Percentiles rank a stretch among this genome's conserved stretches.
Conservation (phyloP, 768 basidiomycete species). For the Leccinum uliginosum region DNA sequence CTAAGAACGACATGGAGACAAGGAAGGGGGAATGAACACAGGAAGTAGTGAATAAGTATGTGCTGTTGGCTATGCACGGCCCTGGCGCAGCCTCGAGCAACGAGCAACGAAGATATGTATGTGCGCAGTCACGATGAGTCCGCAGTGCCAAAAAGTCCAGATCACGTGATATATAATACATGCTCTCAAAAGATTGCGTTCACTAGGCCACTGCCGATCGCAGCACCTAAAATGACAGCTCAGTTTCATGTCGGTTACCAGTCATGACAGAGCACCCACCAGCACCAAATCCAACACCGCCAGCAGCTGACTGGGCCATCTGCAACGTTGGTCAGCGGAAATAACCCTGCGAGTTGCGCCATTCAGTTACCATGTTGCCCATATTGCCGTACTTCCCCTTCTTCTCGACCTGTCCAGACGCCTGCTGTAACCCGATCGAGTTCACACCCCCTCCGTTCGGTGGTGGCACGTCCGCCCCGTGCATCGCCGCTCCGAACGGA, state of each 20-base stretch:
- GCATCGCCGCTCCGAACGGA: slow-evolving; percentile 37
- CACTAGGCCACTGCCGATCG: slow-evolving; percentile 48
- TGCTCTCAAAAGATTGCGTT: slow-evolving; percentile 41
- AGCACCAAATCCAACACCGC: slow-evolving; percentile 75
- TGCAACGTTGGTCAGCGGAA: slow-evolving; percentile 21
- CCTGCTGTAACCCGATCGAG: slow-evolving; percentile 28
- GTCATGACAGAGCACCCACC: slow-evolving; percentile 37
- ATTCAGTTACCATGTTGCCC: slow-evolving; percentile 49
- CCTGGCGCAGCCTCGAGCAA: neutral
- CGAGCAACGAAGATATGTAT: neutral
- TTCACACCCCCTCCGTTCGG: slow-evolving; percentile 24
- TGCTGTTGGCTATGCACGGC: slow-evolving; percentile 12
- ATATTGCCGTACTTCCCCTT: slow-evolving; percentile 55
- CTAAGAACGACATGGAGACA: slow-evolving; percentile 26
- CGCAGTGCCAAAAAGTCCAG: neutral
- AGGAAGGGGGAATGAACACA: neutral
- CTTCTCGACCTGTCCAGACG: slow-evolving; percentile 38
- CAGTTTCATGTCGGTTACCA: neutral
- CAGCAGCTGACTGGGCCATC: slow-evolving; percentile 60
- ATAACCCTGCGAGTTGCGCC: neutral
- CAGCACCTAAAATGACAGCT: slow-evolving; percentile 35
- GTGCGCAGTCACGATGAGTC: neutral
- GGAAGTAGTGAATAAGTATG: slow-evolving; percentile 1
- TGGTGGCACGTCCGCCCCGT: slow-evolving; percentile 33
- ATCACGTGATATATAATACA: slow-evolving; percentile 22